Base-by-base conservation (phyloP, 805 yeast genomes). In the Starmerella apis region DNA sequence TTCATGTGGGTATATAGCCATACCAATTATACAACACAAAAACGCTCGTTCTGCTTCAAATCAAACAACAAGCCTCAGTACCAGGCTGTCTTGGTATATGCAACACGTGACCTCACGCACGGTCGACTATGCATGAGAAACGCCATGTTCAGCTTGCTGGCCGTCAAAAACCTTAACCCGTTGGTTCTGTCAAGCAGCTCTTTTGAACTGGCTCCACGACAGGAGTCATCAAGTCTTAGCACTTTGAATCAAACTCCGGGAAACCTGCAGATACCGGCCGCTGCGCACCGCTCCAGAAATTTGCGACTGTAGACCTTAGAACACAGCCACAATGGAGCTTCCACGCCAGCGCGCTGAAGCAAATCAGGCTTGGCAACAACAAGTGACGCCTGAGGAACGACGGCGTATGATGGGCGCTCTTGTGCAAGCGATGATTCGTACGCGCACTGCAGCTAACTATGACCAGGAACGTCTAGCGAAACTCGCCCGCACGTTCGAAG, bases 401-500 rank as follows among this genome's bases (percentile, higher is more conserved):
- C 46, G 51, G 18, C 49, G 51, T 27, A 48, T 55, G 48, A 47
- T 57, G 1, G 19, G 22, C 11, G 52, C 49, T 11, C 51, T 59
- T 7, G 51, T 48, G 9, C 46, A 62, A 48, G 48, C 47, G 18
- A 60, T 57, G 24, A 53, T 62, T 51, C 58, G 60, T n/a, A 16
- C 33, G 23, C 32, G 33, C 24, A 5, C 44, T 3, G 23, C 14
- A 20, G 51, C 56, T 37, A 46, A 55, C 45, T 58, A 57, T 47
- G 63, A 65, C 19, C 60, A 59, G 42, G 67, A 63, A 27, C 60
- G 63, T 35, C 54, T 65, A 24, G 48, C 62, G 7, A 53, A 42
- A 19, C 47, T 63, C 36, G 71, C 70, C 1, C 65, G 57, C 45
- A 58, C 61, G 43, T 62, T 60, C 48, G 71, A 67, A 43, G 54